phyloP scores from a whole-genome alignment of 352 stramenopile species.

The Pythium pyrilobum region DNA sequence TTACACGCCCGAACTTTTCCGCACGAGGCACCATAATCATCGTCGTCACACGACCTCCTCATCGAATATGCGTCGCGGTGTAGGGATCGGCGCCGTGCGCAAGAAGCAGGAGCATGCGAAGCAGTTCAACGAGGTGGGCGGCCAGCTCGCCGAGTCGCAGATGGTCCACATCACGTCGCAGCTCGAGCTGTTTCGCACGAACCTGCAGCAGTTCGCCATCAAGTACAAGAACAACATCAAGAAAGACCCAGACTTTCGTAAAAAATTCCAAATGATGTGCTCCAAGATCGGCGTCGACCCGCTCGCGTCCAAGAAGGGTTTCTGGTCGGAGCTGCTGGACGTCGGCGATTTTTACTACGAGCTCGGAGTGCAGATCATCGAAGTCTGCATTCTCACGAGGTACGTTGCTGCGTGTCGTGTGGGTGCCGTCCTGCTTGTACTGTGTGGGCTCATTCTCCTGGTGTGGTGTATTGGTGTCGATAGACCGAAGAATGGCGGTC shows the following conservation, averaged over 20 bases:
- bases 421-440: background rate
- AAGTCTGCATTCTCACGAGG: slow-evolving; percentile 95
- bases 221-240: slow-evolving; percentile 96
- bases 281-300: slow-evolving; percentile 96
- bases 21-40: background rate
- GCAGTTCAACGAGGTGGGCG: slow-evolving; percentile 80
- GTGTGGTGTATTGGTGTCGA: background rate
- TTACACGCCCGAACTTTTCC: no score
- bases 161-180: slow-evolving; percentile 77
- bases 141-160: slow-evolving; percentile 77
- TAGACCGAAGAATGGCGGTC: slow-evolving; percentile 76
- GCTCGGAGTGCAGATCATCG: slow-evolving; percentile 98
- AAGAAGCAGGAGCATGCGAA: slow-evolving; percentile 87
- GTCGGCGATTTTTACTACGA: slow-evolving; percentile 99
- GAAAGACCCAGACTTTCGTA: slow-evolving; percentile 92
- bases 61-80: slow-evolving; percentile 42
- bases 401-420: slow-evolving; percentile 6
- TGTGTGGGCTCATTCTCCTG: background rate
- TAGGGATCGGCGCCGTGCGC: slow-evolving; percentile 81
- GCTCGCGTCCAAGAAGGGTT: slow-evolving; percentile 96
- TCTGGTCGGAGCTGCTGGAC: slow-evolving; percentile 96
- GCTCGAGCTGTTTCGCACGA: slow-evolving; percentile 88
- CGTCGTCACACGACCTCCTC: background rate
- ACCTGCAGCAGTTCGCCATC: slow-evolving; percentile 89
- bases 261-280: slow-evolving; percentile 96